Evolutionary conservation across 1,284 basidiomycete species (phyloP), one percentile per base, ranked within the genome.

Genomic region (Fomitopsis betulina): DNA sequence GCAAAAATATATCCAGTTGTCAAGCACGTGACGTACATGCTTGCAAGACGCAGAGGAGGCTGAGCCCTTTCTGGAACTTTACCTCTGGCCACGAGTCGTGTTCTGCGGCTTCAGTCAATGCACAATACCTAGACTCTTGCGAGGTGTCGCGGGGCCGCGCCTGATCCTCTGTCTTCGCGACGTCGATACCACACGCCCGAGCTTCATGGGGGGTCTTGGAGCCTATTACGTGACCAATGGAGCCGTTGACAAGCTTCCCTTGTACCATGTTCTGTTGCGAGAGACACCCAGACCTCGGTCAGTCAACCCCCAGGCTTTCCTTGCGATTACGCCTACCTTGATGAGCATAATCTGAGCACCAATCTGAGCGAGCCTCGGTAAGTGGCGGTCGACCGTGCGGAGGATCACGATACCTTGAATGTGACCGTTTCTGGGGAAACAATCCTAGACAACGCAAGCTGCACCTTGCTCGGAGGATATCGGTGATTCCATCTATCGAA

Each of bases 191-290:
- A 60, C 76, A 76, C 17, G 63, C 65, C 17, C 71, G 66, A 4
- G 80, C 78, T 53, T 87, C 83, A 15, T 73, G 70, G 50, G 71
- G 62, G n/a, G 66, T 73, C 62, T 55, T 62, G 67, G 96, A 96
- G 0, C 79, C 81, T n/a, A 87, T 69, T 17, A 98, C 84, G 51
- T 80, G 83, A 30, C 95, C 95, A 69, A 96, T 85, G 23, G 89
- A 92, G 0, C 95, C 95, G 68, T 98, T 98, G 53, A 97, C 94
- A 2, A 98, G 79, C 23, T 76, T 37, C 63, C 77, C 74, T 86
- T 65, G 65, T 5, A 63, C 56, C 42, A 66, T 59, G 39, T 54
- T 54, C 52, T 54, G 39, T 21, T 40, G 39, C 8, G 19, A 19
- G 13, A 8, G 17, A 33, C 27, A 30, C 6, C 27, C 25, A 30